Percentiles rank a stretch among this genome's conserved stretches.
These are phyloP conservation scores for Trifolium dubium DNA, from an alignment of 306 rosid genomes.

Conservation along the genomic window DNA sequence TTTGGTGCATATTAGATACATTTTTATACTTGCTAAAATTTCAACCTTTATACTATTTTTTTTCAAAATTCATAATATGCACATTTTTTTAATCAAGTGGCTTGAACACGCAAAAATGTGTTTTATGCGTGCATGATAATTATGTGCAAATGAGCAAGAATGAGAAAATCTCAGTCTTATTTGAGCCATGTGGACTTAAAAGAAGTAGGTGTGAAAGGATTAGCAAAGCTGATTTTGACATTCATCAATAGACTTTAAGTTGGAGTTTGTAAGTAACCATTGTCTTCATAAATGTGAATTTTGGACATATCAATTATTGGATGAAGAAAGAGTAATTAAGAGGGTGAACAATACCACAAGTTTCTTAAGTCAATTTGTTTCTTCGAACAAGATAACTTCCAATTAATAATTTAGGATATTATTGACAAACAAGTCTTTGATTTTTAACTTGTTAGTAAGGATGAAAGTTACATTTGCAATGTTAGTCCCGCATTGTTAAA, in stretches of 20 bases:
- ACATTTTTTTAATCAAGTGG: neutral
- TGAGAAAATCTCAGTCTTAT: neutral
- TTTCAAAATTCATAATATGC: too few species aligned
- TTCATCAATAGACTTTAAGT: neutral
- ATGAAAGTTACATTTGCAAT: conserved; percentile 28
- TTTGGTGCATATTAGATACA: too few species aligned
- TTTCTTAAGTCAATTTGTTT: conserved; percentile 33
- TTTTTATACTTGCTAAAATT: too few species aligned
- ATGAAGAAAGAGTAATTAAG: neutral
- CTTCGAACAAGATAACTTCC: neutral
- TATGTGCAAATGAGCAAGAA: neutral
- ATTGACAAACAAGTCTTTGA: neutral
- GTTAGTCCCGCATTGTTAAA: too few species aligned
- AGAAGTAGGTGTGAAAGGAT: conserved; percentile 5
- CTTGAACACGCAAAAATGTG: neutral
- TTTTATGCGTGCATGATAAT: neutral
- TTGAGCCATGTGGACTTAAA: neutral
- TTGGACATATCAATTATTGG: neutral
- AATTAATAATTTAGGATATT: neutral
- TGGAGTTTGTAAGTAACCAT: neutral
- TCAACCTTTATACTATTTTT: too few species aligned
- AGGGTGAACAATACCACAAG: conserved; percentile 7
- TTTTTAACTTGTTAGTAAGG: conserved; percentile 6
- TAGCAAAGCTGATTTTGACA: neutral
- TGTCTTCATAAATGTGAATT: neutral